Percentiles rank a stretch among this genome's conserved stretches.
Evolutionary conservation across 768 basidiomycete species (phyloP).

Genomic region (Russula vinacea): DNA sequence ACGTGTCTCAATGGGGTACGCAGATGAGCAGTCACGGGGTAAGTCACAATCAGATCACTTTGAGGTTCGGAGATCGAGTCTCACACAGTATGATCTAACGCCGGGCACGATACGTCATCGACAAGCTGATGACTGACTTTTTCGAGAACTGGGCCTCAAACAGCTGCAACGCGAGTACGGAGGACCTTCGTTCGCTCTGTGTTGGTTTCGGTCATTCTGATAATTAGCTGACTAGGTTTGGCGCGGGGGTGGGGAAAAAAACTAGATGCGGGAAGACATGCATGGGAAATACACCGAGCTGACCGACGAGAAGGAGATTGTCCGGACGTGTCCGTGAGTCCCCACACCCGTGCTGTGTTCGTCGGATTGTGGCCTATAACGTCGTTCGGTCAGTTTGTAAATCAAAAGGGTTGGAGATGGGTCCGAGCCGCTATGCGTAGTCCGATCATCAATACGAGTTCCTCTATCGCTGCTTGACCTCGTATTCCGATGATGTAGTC

Average conservation of each 20-base stretch:
- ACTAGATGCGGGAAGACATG: slow-evolving; percentile 58
- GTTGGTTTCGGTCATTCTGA: background rate
- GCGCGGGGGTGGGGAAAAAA: slow-evolving; percentile 61
- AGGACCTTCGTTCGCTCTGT: background rate
- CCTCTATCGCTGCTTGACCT: background rate
- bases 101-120: no score
- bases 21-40: no score
- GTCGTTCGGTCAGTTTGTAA: no score
- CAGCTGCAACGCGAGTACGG: slow-evolving; percentile 72
- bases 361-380: slow-evolving; percentile 28
- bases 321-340: slow-evolving; percentile 84
- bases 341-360: background rate
- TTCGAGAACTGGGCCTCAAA: slow-evolving; percentile 79
- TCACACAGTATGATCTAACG: no score
- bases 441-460: slow-evolving; percentile 84
- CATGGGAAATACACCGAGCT: slow-evolving; percentile 84
- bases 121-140: slow-evolving; percentile 49
- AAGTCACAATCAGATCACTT: no score
- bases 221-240: background rate
- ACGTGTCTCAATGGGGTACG: no score
- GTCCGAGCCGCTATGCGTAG: slow-evolving; percentile 94
- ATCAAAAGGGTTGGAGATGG: no score
- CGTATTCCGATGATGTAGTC: background rate
- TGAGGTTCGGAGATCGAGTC: no score
- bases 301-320: slow-evolving; percentile 84